These are phyloP conservation scores for Diplocarpon rosae DNA, from an alignment of 2,329 filamentous ascomycete species.

Conservation along the genomic window DNA sequence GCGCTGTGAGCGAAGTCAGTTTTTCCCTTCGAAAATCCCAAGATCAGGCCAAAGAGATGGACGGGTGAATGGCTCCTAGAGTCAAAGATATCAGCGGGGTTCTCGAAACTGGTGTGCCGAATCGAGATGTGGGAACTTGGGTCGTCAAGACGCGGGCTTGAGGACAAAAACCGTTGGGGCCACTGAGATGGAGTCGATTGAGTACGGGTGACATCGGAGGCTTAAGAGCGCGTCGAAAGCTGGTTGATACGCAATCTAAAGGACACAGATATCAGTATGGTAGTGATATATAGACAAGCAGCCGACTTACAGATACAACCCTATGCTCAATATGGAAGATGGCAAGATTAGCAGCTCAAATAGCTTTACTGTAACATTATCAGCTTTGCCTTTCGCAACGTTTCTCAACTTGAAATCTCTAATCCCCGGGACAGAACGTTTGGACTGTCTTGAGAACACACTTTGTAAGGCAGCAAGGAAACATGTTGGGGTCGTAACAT, in stretches of 20 bases:
- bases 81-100: slow-evolving; percentile 22
- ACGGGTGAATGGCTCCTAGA: slow-evolving; percentile 17
- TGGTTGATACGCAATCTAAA: background rate
- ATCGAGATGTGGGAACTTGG: background rate
- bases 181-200: background rate
- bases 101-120: slow-evolving; percentile 10
- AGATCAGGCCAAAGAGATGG: slow-evolving; percentile 3
- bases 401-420: too few species aligned
- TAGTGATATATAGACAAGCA: background rate
- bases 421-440: too few species aligned
- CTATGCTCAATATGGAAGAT: slow-evolving; percentile 16
- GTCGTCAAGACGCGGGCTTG: background rate
- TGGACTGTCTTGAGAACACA: too few species aligned
- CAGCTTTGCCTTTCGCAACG: too few species aligned
- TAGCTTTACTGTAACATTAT: slow-evolving; percentile 42
- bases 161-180: background rate
- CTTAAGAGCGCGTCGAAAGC: background rate
- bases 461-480: too few species aligned
- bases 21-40: slow-evolving; percentile 8
- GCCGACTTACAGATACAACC: slow-evolving; percentile 19
- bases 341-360: slow-evolving; percentile 40
- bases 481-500: too few species aligned
- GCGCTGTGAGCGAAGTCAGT: slow-evolving; percentile 21
- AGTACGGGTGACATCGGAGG: background rate
- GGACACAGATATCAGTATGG: background rate